A percentile compares a stretch with the other conserved stretches of the same genome.
Evolutionary conservation across 257 asterid genomes (phyloP).

Genomic region (Osmanthus fragrans): DNA sequence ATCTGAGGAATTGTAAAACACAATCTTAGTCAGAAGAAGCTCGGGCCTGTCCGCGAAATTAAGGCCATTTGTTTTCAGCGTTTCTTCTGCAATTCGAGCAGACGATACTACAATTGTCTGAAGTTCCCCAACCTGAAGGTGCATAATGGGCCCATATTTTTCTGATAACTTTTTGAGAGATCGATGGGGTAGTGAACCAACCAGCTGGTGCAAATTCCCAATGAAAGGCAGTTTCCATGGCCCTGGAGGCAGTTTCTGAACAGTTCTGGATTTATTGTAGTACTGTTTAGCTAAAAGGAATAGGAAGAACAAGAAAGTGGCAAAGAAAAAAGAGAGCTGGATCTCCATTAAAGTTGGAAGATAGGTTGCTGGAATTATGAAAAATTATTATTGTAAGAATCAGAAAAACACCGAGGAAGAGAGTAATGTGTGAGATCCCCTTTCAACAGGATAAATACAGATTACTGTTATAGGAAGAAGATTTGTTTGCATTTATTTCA

Average conservation of each 20-base stretch:
- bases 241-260: conserved; percentile 12
- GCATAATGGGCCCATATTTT: conserved; percentile 20
- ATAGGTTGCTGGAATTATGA: not conserved
- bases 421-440: too few relatives aligned
- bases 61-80: conserved; percentile 25
- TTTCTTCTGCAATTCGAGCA: not conserved
- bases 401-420: not conserved
- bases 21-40: not conserved
- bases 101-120: conserved; percentile 2
- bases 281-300: not conserved
- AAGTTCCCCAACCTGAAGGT: conserved; percentile 11
- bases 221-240: conserved; percentile 12
- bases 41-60: conserved; percentile 26
- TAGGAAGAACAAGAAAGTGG: not conserved
- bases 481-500: too few relatives aligned
- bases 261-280: not conserved
- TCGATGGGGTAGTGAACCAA: conserved; percentile 13
- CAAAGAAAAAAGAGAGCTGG: not conserved
- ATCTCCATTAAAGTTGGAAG: not conserved
- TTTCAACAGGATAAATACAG: too few relatives aligned
- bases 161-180: not conserved
- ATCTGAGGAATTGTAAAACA: conserved; percentile 12
- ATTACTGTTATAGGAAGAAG: too few relatives aligned
- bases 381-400: not conserved
- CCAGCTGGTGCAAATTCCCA: conserved; percentile 18